phyloP scores from a whole-genome alignment of 345 rosid species.

The Lumnitzera littorea region DNA sequence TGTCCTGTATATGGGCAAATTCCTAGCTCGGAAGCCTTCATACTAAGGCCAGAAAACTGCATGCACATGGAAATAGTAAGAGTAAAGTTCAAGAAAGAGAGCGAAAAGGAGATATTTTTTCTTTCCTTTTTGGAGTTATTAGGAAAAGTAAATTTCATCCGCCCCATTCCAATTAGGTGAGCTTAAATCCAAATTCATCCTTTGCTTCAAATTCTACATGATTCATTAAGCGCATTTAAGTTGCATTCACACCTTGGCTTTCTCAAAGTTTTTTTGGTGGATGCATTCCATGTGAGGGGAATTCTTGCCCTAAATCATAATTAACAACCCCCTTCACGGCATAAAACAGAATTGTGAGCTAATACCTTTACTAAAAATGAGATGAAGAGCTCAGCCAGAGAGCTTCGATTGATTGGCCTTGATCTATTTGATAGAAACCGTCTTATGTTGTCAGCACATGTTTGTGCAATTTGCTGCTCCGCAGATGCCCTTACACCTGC shows the following conservation, averaged over 20 bases:
- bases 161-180: too few species aligned
- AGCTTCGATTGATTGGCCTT: constrained; percentile 41
- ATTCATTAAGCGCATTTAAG: too few species aligned
- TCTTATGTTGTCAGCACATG: constrained; percentile 43
- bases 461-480: constrained; percentile 47
- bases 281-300: too few species aligned
- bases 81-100: too few species aligned
- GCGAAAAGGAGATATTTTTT: too few species aligned
- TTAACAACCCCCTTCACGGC: not conserved
- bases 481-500: constrained; percentile 62
- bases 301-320: too few species aligned
- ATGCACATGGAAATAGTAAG: not conserved
- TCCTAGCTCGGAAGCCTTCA: constrained; percentile 48
- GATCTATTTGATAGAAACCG: constrained; percentile 37
- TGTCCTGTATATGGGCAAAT: constrained; percentile 68
- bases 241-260: too few species aligned
- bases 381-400: constrained; percentile 64
- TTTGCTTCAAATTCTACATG: too few species aligned
- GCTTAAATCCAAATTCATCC: too few species aligned
- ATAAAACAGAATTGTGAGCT: not conserved
- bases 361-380: constrained; percentile 77
- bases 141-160: too few species aligned
- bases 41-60: constrained; percentile 54
- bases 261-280: too few species aligned
- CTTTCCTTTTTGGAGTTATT: too few species aligned